phyloP scores from a whole-genome alignment of 2,329 filamentous ascomycete genomes.

The Leptographium procerum region DNA sequence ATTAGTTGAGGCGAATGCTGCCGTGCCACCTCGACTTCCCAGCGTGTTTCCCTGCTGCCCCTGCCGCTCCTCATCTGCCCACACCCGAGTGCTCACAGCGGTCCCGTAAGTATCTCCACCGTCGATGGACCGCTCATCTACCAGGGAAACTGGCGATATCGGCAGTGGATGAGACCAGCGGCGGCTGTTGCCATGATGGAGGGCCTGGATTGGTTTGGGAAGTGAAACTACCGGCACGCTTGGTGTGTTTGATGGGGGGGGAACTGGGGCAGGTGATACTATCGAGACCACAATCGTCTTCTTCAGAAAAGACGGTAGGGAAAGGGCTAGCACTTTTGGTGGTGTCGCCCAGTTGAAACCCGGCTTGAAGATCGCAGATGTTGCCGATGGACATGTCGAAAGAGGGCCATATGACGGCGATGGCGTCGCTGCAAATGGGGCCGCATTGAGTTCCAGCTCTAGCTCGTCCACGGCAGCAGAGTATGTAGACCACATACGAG shows the following conservation, averaged over 20 bases:
- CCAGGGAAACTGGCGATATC: neutral
- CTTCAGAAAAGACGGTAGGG: neutral
- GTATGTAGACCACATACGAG: neutral
- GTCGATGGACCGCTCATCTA: neutral
- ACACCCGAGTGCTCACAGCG: neutral
- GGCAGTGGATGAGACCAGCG: neutral
- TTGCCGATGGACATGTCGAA: neutral
- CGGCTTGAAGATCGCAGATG: slow-evolving; percentile 1
- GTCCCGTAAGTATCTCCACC: neutral
- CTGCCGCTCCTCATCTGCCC: neutral
- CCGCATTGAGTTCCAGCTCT: neutral
- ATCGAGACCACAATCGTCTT: no score
- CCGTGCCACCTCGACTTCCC: neutral
- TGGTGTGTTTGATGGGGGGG: neutral
- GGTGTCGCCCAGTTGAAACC: slow-evolving; percentile 9
- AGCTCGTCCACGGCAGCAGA: neutral
- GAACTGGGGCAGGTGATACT: no score
- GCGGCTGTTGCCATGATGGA: no score
- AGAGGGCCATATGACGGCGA: neutral
- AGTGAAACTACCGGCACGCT: neutral
- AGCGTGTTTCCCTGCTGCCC: neutral
- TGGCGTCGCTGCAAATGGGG: neutral
- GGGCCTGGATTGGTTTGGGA: no score
- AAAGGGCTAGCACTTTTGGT: neutral
- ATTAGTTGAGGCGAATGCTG: neutral